phyloP scores from a whole-genome alignment of 1,284 basidiomycete genomes.

The Malassezia japonica region DNA sequence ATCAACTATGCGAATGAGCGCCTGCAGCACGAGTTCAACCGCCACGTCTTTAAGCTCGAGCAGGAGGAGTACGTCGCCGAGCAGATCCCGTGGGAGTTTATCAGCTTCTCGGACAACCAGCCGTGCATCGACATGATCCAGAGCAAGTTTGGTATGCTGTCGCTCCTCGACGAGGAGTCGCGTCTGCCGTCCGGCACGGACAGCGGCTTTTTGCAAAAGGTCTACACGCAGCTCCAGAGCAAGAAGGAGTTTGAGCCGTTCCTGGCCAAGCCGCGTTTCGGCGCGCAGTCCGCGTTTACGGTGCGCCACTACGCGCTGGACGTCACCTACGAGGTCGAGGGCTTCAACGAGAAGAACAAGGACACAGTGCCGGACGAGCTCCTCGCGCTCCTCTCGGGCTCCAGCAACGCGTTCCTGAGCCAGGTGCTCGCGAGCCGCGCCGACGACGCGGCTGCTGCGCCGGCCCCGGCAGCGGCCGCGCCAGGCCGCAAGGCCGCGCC shows the following conservation, averaged over 20 bases:
- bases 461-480: slow-evolving; percentile 50
- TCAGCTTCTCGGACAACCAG: slow-evolving; percentile 96
- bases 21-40: slow-evolving; percentile 69
- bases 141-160: slow-evolving; percentile 87
- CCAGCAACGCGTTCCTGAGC: slow-evolving; percentile 83
- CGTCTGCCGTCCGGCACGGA: slow-evolving; percentile 90
- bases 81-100: slow-evolving; percentile 98
- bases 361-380: slow-evolving; percentile 99
- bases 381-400: slow-evolving; percentile 70
- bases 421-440: slow-evolving; percentile 82
- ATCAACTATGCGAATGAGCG: slow-evolving; percentile 99
- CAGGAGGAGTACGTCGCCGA: slow-evolving; percentile 99
- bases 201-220: slow-evolving; percentile 82
- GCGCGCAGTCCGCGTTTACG: slow-evolving; percentile 80
- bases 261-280: slow-evolving; percentile 97
- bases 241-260: slow-evolving; percentile 78
- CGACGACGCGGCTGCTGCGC: slow-evolving; percentile 53
- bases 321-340: slow-evolving; percentile 95
- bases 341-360: slow-evolving; percentile 96
- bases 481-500: slow-evolving; percentile 18
- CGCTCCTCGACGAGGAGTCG: slow-evolving; percentile 94
- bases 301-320: slow-evolving; percentile 97
- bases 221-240: slow-evolving; percentile 67
- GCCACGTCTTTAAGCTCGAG: slow-evolving; percentile 60
- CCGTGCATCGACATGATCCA: slow-evolving; percentile 98